Conservation (phyloP, 2,329 filamentous ascomycete genomes). For the Fusarium agapanthi region DNA sequence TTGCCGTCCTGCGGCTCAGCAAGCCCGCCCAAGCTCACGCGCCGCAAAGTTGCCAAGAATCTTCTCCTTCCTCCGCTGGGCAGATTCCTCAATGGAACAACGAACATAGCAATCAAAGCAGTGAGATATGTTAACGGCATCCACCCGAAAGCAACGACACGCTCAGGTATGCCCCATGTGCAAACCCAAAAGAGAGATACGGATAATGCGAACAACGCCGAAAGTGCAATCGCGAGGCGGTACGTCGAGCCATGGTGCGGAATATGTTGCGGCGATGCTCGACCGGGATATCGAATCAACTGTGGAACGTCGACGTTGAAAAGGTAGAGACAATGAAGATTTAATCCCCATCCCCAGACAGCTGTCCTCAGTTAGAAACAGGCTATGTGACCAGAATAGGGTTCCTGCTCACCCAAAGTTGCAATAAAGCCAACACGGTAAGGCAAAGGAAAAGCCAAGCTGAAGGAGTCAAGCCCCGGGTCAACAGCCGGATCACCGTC, state of each 20-base stretch:
- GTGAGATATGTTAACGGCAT: constrained; percentile 86
- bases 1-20: constrained; percentile 89
- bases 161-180: constrained; percentile 73
- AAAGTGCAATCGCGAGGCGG: constrained; percentile 81
- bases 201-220: constrained; percentile 74
- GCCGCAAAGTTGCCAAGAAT: constrained; percentile 77
- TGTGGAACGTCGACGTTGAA: constrained; percentile 87
- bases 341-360: constrained; percentile 94
- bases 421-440: constrained; percentile 88
- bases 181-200: constrained; percentile 85
- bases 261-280: constrained; percentile 73
- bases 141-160: constrained; percentile 82
- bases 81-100: constrained; percentile 74
- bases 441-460: constrained; percentile 85
- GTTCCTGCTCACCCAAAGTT: constrained; percentile 73
- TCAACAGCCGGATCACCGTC: constrained; percentile 79
- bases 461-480: constrained; percentile 82
- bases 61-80: constrained; percentile 77
- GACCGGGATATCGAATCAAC: constrained; percentile 85
- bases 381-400: neutral
- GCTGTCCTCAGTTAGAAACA: constrained; percentile 59
- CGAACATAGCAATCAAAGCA: constrained; percentile 74
- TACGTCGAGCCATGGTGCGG: constrained; percentile 86
- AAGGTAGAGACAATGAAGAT: constrained; percentile 84
- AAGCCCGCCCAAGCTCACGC: constrained; percentile 84